Percentiles rank a stretch among this genome's conserved stretches.
phyloP scores from a whole-genome alignment of 352 stramenopile species.

The Globisporangium apiculatum region DNA sequence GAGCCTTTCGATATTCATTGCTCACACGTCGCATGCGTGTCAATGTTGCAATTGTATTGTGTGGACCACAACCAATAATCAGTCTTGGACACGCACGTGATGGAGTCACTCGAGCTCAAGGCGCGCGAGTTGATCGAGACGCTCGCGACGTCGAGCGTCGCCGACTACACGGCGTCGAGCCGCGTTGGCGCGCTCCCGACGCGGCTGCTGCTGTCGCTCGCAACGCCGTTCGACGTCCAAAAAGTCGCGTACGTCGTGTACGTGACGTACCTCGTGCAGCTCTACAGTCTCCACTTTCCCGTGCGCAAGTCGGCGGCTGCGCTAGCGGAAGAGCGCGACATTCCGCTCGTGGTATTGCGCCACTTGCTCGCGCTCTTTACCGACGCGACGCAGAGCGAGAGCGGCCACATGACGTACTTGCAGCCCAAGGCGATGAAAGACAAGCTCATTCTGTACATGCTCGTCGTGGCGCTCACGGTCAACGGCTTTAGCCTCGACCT shows the following conservation, averaged over 20 bases:
- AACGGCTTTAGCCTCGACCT: conserved; percentile 75
- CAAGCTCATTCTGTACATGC: conserved; percentile 71
- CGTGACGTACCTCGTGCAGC: conserved; percentile 59
- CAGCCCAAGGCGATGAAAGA: conserved; percentile 78
- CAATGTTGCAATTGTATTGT: no score
- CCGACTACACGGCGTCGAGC: conserved; percentile 43
- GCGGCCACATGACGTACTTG: conserved; percentile 55
- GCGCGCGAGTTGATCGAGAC: conserved; percentile 63
- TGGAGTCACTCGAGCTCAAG: conserved; percentile 74
- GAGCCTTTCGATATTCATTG: no score
- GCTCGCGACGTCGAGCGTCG: conserved; percentile 42
- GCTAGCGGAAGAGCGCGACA: conserved; percentile 73
- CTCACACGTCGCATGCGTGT: no score
- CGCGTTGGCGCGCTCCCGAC: conserved; percentile 43
- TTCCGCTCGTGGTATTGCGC: conserved; percentile 62
- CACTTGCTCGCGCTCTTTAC: conserved; percentile 68
- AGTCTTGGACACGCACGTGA: conserved; percentile 64
- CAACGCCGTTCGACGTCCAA: conserved; percentile 60
- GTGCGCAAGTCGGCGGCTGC: conserved; percentile 50
- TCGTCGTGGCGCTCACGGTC: conserved; percentile 67
- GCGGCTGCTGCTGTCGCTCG: conserved; percentile 58
- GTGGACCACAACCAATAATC: not conserved
- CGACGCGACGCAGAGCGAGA: conserved; percentile 43
- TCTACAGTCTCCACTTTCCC: conserved; percentile 57
- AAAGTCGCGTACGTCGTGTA: conserved; percentile 72